Base-by-base conservation (phyloP, 2,329 filamentous ascomycete genomes). In the Lasiodiplodia sp. region DNA sequence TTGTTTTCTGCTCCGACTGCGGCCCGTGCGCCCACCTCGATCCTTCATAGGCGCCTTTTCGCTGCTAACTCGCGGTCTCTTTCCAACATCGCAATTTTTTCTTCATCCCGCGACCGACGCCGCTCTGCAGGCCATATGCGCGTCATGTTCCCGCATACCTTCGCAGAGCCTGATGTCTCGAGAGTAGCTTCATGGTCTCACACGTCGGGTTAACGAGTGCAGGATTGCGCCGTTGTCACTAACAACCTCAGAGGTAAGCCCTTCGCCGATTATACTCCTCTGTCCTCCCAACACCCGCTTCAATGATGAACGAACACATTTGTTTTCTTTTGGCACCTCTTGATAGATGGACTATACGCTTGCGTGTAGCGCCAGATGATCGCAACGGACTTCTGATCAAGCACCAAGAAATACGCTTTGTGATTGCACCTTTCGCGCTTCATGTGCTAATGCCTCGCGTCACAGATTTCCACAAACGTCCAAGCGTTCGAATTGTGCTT, bases 301-400 rank as follows among this genome's bases (percentile, higher is more conserved):
- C 12, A 37, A 6, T 37, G 60, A 64, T 64, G 60, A 64, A 64
- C 14, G 60, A 37, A 64, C 40, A 52, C 44, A 64, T 66, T 31
- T 55, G 49, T 84, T 84, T 18, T 94, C 31, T 96, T 21, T 92
- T 97, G 93, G 93, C 94, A 97, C 93, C 94, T 97, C 94, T 97
- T 96, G 93, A 93, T 88, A 92, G 91, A 96, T 56, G 63, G 51
- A 21, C 16, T 31, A 53, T 18, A 21, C 25, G 63, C 63, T n/a
- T 28, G 47, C 58, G 58, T 65, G n/a, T 66, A 66, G 89, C 85
- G 18, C 40, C 38, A 60, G 86, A 56, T 94, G 92, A 93, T 92
- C 92, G 88, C 85, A 91, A 84, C 84, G 90, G 91, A 93, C 92
- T 93, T 52, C 92, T 94, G 92, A 94, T 52, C 28, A 31, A 64